A percentile compares a stretch with the other conserved stretches of the same genome.
Evolutionary conservation across 257 asterid genomes (phyloP).

Genomic region (Solanum clarkiae): DNA sequence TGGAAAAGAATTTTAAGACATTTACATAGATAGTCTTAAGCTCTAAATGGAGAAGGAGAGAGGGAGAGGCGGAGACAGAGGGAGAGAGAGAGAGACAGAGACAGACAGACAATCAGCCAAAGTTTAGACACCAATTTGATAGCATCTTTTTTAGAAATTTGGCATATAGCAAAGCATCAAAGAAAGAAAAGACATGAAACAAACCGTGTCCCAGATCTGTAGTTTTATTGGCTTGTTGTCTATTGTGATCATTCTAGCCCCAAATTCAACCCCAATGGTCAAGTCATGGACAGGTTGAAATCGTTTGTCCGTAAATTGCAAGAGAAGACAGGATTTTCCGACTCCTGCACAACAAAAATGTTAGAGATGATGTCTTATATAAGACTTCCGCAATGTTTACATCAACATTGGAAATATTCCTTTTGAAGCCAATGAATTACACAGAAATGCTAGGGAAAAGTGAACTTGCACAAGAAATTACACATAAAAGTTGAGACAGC

Average conservation of each 20-base stretch:
- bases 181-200: conserved; percentile 1
- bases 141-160: not conserved
- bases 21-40: not conserved
- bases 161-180: too few species aligned
- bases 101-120: not conserved
- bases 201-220: conserved; percentile 84
- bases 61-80: too few species aligned
- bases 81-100: not conserved
- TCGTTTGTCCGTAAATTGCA: conserved; percentile 73
- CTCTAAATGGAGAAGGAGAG: not conserved
- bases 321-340: conserved; percentile 74
- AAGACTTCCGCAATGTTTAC: not conserved
- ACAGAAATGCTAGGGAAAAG: not conserved
- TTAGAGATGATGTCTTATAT: not conserved
- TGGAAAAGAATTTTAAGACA: not conserved
- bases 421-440: not conserved
- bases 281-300: conserved; percentile 80
- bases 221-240: conserved; percentile 63
- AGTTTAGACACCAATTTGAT: not conserved
- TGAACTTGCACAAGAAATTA: not conserved
- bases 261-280: conserved; percentile 75
- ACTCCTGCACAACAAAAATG: conserved; percentile 35
- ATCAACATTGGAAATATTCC: not conserved
- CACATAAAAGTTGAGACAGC: not conserved
- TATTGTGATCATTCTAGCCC: conserved; percentile 62